Evolutionary conservation across 2,329 filamentous ascomycete species (phyloP), one percentile per base, ranked within the genome.

Genomic region (Cercospora sp.): DNA sequence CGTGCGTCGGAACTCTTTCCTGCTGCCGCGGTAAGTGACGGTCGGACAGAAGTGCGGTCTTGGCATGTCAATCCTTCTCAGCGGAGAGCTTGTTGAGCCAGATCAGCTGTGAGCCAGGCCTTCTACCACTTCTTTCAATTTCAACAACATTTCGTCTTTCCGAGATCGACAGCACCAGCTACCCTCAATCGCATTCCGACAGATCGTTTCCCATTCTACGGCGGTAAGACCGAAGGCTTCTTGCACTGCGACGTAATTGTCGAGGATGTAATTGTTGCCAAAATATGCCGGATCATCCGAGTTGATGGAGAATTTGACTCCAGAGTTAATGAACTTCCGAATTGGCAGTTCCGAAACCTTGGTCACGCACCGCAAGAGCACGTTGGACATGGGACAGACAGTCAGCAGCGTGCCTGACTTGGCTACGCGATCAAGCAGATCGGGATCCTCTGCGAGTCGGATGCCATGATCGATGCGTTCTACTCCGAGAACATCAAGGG

Each of bases 391-490:
- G 1, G 91, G 91, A 75, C 91, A 94, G 43, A 92, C 82, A 0
- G 90, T 91, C 66, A 94, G 78, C 76, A 94, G 75, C 21, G 86
- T 87, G 43, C 85, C 81, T 65, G 87, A 81, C 12, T 80, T 76
- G 1, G 85, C 89, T 13, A 93, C 83, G 26, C 85, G 82, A 68
- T 82, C 76, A 77, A 92, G 80, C 28, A 93, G 81, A 21, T 78
- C 82, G 0, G 82, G 79, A 70, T 92, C 88, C 53, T 90, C 84
- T 5, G 85, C 82, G 8, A 91, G 82, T 8, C 87, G 85, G 66
- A 92, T 88, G 0, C 91, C 91, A 76, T 94, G 90, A 77, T 94
- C 91, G 74, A 94, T 91, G 51, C 91, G 86, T 77, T 85, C 81
- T 51, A 88, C 87, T 24, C 84, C 81, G 53, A 93, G 84, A 32